Base-by-base conservation (phyloP, 441 rosid species). In the Croton setiger region DNA sequence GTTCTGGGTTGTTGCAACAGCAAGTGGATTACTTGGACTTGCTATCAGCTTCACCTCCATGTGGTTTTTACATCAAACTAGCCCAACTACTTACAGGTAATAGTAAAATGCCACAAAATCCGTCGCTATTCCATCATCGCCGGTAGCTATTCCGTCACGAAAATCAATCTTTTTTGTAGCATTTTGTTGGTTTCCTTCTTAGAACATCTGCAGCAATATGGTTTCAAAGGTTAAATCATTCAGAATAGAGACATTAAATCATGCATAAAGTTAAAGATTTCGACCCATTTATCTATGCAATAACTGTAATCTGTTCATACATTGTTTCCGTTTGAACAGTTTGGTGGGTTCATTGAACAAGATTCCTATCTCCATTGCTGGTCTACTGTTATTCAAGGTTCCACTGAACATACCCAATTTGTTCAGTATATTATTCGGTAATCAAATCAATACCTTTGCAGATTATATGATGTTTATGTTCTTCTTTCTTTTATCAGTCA, bases 51-150 rank as follows among this genome's bases (percentile, higher is more conserved):
- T 93, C 86, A 89, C 97, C 37, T 93, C 98, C 27, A 83, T 93
- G 90, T 93, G 98, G 98, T 93, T 93, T 75, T 67, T 93, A 67
- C 88, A 82, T 79, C 96, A 93, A 86, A 93, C 97, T 20, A 92
- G 98, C 56, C 96, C 98, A 10, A 93, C 98, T 61, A 93, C 98
- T 13, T 91, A 89, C 76, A 91, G 98, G 97, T 89, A 74, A 54
- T 39, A 4, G 6, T 9, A 41, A 49, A 27, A 27, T 27, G 31
- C 31, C 31, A 27, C n/a, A 27, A 2, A 27, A 2, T 27, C 31
- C 31, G 31, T 27, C 31, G 31, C 31, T 27, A 27, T 27, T 27
- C 31, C 31, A 27, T 27, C 31, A 27, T n/a, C n/a, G n/a, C n/a
- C n/a, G n/a, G n/a, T n/a, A n/a, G n/a, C n/a, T n/a, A n/a, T n/a